Evolutionary conservation across 805 yeast genomes (phyloP), one percentile per base, ranked within the genome.

Genomic region (Grigorovia humatica): DNA sequence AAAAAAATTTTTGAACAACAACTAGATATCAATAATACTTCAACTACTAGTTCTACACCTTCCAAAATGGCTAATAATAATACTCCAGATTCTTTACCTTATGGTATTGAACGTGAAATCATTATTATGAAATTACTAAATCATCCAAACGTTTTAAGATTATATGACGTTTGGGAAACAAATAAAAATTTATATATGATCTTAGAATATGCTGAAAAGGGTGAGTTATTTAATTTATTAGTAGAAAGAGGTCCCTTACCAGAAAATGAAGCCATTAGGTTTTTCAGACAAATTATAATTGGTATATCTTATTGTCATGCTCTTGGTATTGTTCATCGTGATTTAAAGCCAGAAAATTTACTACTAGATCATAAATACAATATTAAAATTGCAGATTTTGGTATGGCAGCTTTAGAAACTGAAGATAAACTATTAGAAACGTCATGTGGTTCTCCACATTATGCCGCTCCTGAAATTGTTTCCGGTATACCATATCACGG

Each of bases 391-490:
- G 99, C 99, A 9, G 99, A 93, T 70, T 93, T 93, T 66, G 99
- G 99, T 38, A 93, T 93, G 99, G 99, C 99, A 17, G 98, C 99
- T 7, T 72, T 93, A 46, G 98, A 93, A 67, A 79, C 88, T 32
- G 79, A 78, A 50, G 91, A 83, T 58, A 81, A 85, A 59, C 71
- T 91, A 62, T 74, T 93, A 52, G 97, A 91, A 67, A 93, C 99
- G 4, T 83, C 95, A 18, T 93, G 99, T 70, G 99, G 99, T 1
- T 89, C 97, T 17, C 99, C 99, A 9, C 99, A 93, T 68, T 93
- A 93, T 68, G 99, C 98, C 1, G 88, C 96, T 9, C 99, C 99
- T 0, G 99, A 93, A 67, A 91, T 93, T 58, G 97, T 93, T 11
- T 86, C 96, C 12, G 99, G 99, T 41, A 80, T 85, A 55, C 88